phyloP scores from a whole-genome alignment of 768 basidiomycete genomes.

The Tylopilus rubrobrunneus region DNA sequence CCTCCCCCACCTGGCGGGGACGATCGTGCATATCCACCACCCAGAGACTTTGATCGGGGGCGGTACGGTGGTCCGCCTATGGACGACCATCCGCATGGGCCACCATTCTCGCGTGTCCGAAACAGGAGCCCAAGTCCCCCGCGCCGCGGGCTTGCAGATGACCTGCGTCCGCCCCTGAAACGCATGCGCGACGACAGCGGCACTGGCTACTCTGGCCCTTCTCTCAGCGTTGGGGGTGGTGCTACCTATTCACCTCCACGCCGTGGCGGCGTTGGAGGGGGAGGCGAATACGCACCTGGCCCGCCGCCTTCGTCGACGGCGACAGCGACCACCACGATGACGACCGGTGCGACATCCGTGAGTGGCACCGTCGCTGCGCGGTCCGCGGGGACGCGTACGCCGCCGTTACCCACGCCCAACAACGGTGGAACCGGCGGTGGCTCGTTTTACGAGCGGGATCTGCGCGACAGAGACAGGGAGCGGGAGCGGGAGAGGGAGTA shows the following conservation, averaged over 20 bases:
- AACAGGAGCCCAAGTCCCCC: slow-evolving; percentile 42
- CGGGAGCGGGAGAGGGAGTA: slow-evolving; percentile 22
- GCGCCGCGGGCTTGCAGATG: slow-evolving; percentile 33
- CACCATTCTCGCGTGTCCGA: slow-evolving; percentile 39
- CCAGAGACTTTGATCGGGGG: slow-evolving; percentile 30
- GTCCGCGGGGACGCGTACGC: slow-evolving; percentile 20
- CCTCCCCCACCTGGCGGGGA: slow-evolving; percentile 11
- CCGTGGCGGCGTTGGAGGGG: slow-evolving; percentile 13
- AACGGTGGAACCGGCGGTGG: slow-evolving; percentile 13
- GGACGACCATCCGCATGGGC: slow-evolving; percentile 9
- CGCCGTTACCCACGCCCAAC: slow-evolving; percentile 20
- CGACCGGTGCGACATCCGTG: background rate
- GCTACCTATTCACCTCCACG: slow-evolving; percentile 31
- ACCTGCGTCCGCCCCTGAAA: slow-evolving; percentile 43
- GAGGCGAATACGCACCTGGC: slow-evolving; percentile 19
- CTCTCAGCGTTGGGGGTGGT: background rate
- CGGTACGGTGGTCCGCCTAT: slow-evolving; percentile 18
- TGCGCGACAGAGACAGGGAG: background rate
- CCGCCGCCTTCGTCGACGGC: slow-evolving; percentile 17
- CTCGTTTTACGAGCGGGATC: slow-evolving; percentile 32
- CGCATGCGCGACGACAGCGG: slow-evolving; percentile 43
- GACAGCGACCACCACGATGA: slow-evolving; percentile 2
- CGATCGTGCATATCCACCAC: slow-evolving; percentile 24
- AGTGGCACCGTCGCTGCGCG: slow-evolving; percentile 1
- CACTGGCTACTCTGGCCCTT: slow-evolving; percentile 8